A percentile compares a stretch with the other conserved stretches of the same genome.
These are phyloP conservation scores for Tardiomyces depauwii DNA, from an alignment of 1,139 yeast species.

Conservation along the genomic window DNA sequence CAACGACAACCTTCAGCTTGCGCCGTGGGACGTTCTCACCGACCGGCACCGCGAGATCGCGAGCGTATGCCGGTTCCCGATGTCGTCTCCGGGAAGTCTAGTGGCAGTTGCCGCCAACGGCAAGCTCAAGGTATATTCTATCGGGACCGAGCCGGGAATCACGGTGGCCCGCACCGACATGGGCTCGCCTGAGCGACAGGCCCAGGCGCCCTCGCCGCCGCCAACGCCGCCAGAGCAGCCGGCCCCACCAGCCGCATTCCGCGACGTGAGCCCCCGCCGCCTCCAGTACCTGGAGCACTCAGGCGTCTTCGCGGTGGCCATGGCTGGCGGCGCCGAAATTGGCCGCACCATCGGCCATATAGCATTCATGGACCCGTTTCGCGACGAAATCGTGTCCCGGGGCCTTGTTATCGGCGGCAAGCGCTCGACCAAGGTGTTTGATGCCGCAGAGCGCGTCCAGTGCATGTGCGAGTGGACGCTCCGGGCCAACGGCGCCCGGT, in stretches of 20 bases:
- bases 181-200: neutral
- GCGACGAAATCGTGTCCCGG: neutral
- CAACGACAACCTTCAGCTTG: neutral
- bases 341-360: neutral
- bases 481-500: neutral
- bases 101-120: neutral
- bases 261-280: neutral
- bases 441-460: neutral
- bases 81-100: neutral
- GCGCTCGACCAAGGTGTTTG: neutral
- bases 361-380: neutral
- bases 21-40: neutral
- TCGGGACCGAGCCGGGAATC: neutral
- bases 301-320: neutral
- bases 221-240: neutral
- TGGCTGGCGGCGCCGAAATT: neutral
- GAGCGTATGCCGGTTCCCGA: neutral
- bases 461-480: constrained; percentile 1
- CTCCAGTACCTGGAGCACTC: neutral
- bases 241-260: neutral
- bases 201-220: neutral
- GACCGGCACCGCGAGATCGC: neutral
- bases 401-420: neutral
- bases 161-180: neutral
- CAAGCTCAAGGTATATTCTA: neutral